A percentile compares a stretch with the other conserved stretches of the same genome.
phyloP scores from a whole-genome alignment of 441 rosid genomes.

The Syzygium malaccense region DNA sequence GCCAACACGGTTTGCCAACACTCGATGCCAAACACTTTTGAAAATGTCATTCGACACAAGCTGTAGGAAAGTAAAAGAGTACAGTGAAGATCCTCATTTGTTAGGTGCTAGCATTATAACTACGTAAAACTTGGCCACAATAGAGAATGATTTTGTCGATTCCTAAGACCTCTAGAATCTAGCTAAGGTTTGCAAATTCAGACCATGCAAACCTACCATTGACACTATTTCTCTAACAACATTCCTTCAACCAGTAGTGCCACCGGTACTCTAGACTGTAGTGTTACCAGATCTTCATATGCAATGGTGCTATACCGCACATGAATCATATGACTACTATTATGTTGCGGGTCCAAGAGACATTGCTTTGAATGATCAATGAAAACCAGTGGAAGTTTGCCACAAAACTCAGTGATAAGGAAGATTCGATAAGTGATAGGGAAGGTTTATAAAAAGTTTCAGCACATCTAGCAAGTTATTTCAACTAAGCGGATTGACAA shows the following conservation, averaged over 20 bases:
- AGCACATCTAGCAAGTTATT: not conserved
- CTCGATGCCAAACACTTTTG: constrained; percentile 7
- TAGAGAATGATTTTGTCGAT: not conserved
- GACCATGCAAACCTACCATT: not conserved
- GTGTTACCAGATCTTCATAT: not conserved
- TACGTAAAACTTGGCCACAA: not conserved
- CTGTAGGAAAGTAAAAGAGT: not conserved
- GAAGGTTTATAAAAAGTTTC: not conserved
- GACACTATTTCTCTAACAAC: not conserved
- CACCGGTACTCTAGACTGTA: not conserved
- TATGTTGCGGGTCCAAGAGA: not conserved
- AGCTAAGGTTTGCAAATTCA: not conserved
- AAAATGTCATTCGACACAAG: constrained; percentile 19
- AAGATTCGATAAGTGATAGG: not conserved
- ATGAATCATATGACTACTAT: not conserved
- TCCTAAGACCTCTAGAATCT: not conserved
- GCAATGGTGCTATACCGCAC: not conserved
- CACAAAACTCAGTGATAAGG: not conserved
- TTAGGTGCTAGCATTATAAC: not conserved
- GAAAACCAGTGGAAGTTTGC: not conserved
- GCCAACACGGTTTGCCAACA: constrained; percentile 6
- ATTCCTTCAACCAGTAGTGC: not conserved
- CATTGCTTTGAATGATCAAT: not conserved
- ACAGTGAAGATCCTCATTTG: not conserved
- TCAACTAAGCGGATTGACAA: not conserved